Conservation (phyloP, 768 basidiomycete species). For the Mycena metata region DNA sequence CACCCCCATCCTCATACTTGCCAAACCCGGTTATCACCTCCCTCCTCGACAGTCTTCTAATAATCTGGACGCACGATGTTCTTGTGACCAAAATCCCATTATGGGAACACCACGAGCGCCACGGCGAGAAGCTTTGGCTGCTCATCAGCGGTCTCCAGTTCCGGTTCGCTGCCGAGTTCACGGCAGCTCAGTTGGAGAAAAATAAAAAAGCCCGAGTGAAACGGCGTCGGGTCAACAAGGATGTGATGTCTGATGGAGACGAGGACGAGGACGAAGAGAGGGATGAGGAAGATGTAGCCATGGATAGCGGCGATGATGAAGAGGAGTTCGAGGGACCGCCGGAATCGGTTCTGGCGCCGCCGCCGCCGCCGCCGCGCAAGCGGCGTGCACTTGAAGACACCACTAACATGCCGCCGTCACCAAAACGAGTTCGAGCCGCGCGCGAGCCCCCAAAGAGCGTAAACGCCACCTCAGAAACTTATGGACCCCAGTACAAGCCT, state of each 20-base stretch:
- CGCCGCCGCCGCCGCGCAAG: neutral
- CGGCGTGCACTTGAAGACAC: neutral
- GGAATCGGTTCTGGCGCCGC: neutral
- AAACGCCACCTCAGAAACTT: neutral
- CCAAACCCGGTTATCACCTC: too few relatives aligned
- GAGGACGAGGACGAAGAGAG: too few relatives aligned
- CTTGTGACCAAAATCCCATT: neutral
- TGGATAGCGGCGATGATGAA: neutral
- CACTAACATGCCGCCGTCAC: neutral
- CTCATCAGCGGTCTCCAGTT: neutral
- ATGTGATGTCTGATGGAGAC: neutral
- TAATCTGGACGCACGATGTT: conserved; percentile 3
- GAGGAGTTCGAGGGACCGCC: too few relatives aligned
- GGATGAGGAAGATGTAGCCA: neutral
- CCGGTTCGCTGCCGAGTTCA: neutral
- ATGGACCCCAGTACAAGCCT: conserved; percentile 11
- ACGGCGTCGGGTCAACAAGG: neutral
- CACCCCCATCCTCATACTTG: too few relatives aligned
- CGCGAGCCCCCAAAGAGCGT: neutral
- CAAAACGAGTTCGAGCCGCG: conserved; percentile 3
- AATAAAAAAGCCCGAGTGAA: conserved; percentile 17
- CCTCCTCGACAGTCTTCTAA: conserved; percentile 20
- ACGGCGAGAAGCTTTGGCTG: neutral
- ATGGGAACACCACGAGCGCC: conserved; percentile 23
- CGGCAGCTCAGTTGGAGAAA: conserved; percentile 1